Conservation (phyloP, 495 filamentous ascomycete genomes). For the Filosporella fistucella region DNA sequence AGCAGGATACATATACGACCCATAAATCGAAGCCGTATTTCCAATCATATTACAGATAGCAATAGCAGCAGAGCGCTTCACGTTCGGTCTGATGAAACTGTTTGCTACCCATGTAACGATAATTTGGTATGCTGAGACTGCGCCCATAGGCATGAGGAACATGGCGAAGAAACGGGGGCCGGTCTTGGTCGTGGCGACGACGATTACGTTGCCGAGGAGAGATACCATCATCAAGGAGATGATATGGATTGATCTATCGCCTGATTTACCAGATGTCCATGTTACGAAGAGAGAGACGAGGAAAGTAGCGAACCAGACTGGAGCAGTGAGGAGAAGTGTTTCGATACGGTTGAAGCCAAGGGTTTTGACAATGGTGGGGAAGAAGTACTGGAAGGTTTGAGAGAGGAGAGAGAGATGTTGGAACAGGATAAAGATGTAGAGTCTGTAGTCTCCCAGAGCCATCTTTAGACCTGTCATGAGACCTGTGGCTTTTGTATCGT, state of each 20-base stretch:
- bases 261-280: constrained; percentile 6
- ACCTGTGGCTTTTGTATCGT: neutral
- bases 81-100: constrained; percentile 47
- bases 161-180: constrained; percentile 50
- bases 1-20: constrained; percentile 50
- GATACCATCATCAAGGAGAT: constrained; percentile 60
- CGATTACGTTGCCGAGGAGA: constrained; percentile 67
- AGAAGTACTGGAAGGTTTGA: constrained; percentile 19
- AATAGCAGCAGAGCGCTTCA: constrained; percentile 47
- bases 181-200: constrained; percentile 54
- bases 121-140: constrained; percentile 43
- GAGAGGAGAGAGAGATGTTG: neutral
- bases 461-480: neutral
- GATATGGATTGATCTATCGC: constrained; percentile 71
- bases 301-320: constrained; percentile 13
- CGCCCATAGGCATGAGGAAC: constrained; percentile 11
- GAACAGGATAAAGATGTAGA: constrained; percentile 1
- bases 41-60: constrained; percentile 52
- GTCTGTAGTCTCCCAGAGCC: neutral
- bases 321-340: constrained; percentile 2
- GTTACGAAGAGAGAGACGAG: constrained; percentile 25
- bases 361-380: constrained; percentile 26
- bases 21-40: constrained; percentile 50
- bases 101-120: constrained; percentile 49
- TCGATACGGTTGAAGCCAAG: constrained; percentile 19